These are phyloP conservation scores for Xylariaceae sp. DNA, from an alignment of 2,329 filamentous ascomycete species.

Conservation along the genomic window DNA sequence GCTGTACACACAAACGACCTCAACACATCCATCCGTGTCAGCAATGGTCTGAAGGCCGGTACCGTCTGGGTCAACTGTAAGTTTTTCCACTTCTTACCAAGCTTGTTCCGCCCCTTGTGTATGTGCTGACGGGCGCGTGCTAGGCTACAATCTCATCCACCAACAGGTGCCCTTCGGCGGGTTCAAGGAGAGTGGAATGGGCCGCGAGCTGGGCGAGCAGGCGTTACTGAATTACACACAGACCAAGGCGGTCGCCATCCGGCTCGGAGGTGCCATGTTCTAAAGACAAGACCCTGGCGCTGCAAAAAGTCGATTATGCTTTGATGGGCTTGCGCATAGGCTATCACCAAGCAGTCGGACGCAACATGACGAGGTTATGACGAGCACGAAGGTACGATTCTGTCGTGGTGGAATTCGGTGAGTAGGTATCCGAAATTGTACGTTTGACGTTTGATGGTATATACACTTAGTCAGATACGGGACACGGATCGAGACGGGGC, in stretches of 20 bases:
- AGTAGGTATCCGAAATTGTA: too few relatives aligned
- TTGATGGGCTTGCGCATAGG: too few relatives aligned
- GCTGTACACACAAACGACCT: constrained; percentile 77
- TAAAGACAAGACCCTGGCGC: too few relatives aligned
- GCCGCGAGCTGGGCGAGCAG: constrained; percentile 65
- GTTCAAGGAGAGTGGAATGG: constrained; percentile 72
- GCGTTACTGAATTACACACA: constrained; percentile 62
- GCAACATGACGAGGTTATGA: too few relatives aligned
- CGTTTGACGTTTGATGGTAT: too few relatives aligned
- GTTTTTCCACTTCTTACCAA: constrained; percentile 1
- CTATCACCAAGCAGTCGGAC: too few relatives aligned
- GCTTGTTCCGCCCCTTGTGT: neutral
- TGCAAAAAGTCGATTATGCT: too few relatives aligned
- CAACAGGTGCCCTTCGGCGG: constrained; percentile 57
- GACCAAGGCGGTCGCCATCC: constrained; percentile 58
- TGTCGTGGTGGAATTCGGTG: too few relatives aligned
- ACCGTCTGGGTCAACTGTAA: constrained; percentile 48
- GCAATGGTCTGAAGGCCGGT: constrained; percentile 66
- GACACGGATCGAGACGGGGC: too few relatives aligned
- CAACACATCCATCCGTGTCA: constrained; percentile 73
- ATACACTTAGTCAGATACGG: too few relatives aligned
- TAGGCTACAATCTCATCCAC: constrained; percentile 61
- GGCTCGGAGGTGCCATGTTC: constrained; percentile 37
- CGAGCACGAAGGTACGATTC: too few relatives aligned
- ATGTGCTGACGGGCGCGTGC: constrained; percentile 2